phyloP scores from a whole-genome alignment of 805 yeast species.

The Starmerella roubikii region DNA sequence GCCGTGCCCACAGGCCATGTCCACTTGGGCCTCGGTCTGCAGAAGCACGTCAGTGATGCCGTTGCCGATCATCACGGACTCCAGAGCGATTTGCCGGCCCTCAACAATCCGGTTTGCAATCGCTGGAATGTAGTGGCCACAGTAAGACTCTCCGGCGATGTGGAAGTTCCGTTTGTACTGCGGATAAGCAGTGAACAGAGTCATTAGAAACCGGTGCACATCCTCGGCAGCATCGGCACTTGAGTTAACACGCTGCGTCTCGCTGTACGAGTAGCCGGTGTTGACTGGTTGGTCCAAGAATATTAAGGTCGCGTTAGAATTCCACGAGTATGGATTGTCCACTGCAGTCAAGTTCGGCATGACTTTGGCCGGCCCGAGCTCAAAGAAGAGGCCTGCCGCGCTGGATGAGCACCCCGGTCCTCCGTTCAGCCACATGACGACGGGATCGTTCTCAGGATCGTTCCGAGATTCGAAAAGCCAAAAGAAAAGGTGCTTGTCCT shows the following conservation, averaged over 20 bases:
- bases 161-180: constrained; percentile 53
- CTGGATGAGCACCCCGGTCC: constrained; percentile 87
- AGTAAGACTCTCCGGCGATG: constrained; percentile 87
- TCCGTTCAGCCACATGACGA: constrained; percentile 83
- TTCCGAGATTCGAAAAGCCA: constrained; percentile 89
- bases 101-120: constrained; percentile 43
- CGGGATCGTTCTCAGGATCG: constrained; percentile 75
- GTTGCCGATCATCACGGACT: constrained; percentile 78
- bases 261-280: constrained; percentile 79
- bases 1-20: constrained; percentile 87
- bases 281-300: constrained; percentile 89
- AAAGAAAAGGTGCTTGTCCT: constrained; percentile 78
- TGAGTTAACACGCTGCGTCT: constrained; percentile 32
- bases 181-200: constrained; percentile 76
- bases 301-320: constrained; percentile 74
- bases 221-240: constrained; percentile 79
- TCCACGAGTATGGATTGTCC: constrained; percentile 78
- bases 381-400: constrained; percentile 76
- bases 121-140: constrained; percentile 85
- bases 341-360: constrained; percentile 33
- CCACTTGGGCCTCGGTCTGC: constrained; percentile 68
- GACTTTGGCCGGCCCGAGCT: constrained; percentile 77
- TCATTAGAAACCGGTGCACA: constrained; percentile 69
- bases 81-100: constrained; percentile 31
- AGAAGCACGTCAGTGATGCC: constrained; percentile 77